Percentiles rank a stretch among this genome's conserved stretches.
phyloP scores from a whole-genome alignment of 1,284 basidiomycete genomes.

The Inonotus hispidus region DNA sequence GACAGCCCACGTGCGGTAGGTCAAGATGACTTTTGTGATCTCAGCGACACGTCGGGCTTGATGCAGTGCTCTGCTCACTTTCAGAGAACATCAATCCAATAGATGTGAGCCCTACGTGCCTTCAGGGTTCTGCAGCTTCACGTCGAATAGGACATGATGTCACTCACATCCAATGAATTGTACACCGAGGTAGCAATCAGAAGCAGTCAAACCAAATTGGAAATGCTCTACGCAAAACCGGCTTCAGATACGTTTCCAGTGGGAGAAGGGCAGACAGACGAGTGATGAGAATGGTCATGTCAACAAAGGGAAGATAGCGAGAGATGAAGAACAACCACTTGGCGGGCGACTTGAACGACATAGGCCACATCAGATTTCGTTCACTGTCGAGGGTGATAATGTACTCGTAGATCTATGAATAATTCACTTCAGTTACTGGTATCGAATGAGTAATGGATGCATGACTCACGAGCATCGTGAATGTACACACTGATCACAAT shows the following conservation, averaged over 20 bases:
- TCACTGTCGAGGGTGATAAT: background rate
- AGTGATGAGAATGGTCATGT: background rate
- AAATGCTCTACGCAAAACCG: background rate
- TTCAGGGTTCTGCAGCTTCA: too few relatives aligned
- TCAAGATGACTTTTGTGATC: too few relatives aligned
- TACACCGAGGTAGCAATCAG: background rate
- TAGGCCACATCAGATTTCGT: background rate
- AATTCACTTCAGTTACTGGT: background rate
- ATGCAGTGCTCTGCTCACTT: background rate
- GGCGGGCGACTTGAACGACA: slow-evolving; percentile 2
- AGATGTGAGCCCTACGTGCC: background rate
- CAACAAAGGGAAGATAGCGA: background rate
- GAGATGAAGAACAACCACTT: background rate
- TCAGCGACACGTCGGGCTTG: background rate
- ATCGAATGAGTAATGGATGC: background rate
- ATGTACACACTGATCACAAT: background rate
- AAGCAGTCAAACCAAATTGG: background rate
- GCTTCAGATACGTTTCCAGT: background rate
- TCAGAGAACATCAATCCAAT: background rate
- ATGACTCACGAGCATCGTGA: background rate
- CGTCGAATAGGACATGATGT: too few relatives aligned
- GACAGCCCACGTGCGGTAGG: slow-evolving; percentile 9
- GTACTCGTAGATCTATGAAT: slow-evolving; percentile 2
- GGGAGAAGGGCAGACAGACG: background rate
- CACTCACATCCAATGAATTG: background rate